Percentiles rank a stretch among this genome's conserved stretches.
phyloP scores from a whole-genome alignment of 495 filamentous ascomycete species.

The Penicillium taxi region DNA sequence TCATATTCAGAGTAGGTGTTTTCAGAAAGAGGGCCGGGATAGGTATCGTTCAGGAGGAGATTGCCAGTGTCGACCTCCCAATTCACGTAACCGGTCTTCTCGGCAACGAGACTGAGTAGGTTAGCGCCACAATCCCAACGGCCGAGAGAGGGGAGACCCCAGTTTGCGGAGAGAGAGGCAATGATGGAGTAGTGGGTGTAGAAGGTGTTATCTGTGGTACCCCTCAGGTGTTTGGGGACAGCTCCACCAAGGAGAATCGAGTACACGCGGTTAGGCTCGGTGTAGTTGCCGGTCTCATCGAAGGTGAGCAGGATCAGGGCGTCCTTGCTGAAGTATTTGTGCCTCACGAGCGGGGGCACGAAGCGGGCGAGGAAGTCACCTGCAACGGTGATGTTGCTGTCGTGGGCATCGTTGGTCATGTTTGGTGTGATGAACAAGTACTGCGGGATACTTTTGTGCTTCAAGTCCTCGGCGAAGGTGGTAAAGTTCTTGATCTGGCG shows the following conservation, averaged over 20 bases:
- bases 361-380: slow-evolving; percentile 51
- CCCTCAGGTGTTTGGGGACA: slow-evolving; percentile 47
- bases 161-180: slow-evolving; percentile 58
- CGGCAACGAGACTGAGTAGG: slow-evolving; percentile 53
- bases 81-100: slow-evolving; percentile 50
- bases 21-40: slow-evolving; percentile 41
- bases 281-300: slow-evolving; percentile 56
- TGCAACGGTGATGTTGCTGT: slow-evolving; percentile 54
- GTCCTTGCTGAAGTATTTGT: slow-evolving; percentile 60
- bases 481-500: slow-evolving; percentile 62
- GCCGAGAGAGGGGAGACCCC: slow-evolving; percentile 58
- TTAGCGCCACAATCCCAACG: slow-evolving; percentile 68
- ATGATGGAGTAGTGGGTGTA: slow-evolving; percentile 69
- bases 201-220: slow-evolving; percentile 56
- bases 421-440: slow-evolving; percentile 72
- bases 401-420: slow-evolving; percentile 68
- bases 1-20: slow-evolving; percentile 26
- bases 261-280: slow-evolving; percentile 48
- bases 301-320: slow-evolving; percentile 62
- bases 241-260: slow-evolving; percentile 60
- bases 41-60: slow-evolving; percentile 39
- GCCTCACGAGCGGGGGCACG: slow-evolving; percentile 52
- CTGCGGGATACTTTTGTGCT: slow-evolving; percentile 53
- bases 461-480: slow-evolving; percentile 52
- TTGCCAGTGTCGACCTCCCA: slow-evolving; percentile 36